phyloP scores from a whole-genome alignment of 1,284 basidiomycete genomes.

The Tylopilus sp. region DNA sequence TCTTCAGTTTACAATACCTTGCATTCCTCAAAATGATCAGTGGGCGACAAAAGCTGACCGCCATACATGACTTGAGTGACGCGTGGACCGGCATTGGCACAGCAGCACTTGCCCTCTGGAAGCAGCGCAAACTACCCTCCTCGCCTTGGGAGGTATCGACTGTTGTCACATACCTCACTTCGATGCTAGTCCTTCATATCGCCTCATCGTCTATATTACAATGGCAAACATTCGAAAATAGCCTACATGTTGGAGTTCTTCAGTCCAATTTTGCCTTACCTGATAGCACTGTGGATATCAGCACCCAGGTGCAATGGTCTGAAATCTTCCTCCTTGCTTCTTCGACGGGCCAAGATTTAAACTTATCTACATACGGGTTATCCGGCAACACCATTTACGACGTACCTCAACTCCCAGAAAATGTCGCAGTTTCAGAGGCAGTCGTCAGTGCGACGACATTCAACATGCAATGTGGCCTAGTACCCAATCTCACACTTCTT shows the following conservation, averaged over 20 bases:
- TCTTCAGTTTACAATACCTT: conserved; percentile 20
- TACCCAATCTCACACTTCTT: conserved; percentile 10
- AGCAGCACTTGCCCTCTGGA: no score
- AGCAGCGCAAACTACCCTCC: no score
- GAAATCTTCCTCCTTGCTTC: neutral
- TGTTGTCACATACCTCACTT: no score
- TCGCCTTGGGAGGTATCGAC: no score
- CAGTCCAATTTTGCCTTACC: conserved; percentile 5
- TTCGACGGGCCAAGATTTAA: neutral
- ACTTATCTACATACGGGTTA: no score
- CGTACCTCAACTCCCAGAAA: neutral
- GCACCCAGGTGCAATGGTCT: neutral
- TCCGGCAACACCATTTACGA: conserved; percentile 12
- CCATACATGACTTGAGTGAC: conserved; percentile 25
- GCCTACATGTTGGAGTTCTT: neutral
- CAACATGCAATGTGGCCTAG: no score
- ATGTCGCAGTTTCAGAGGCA: neutral
- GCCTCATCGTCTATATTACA: conserved; percentile 6
- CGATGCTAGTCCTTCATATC: no score
- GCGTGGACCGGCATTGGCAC: no score
- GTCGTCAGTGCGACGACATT: no score
- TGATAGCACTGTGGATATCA: neutral
- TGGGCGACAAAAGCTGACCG: conserved; percentile 21
- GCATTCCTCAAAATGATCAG: conserved; percentile 6
- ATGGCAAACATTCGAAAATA: conserved; percentile 14